Evolutionary conservation across 129 eudicot species (phyloP), one percentile per base, ranked within the genome.

Genomic region (Cynara cardunculus): DNA sequence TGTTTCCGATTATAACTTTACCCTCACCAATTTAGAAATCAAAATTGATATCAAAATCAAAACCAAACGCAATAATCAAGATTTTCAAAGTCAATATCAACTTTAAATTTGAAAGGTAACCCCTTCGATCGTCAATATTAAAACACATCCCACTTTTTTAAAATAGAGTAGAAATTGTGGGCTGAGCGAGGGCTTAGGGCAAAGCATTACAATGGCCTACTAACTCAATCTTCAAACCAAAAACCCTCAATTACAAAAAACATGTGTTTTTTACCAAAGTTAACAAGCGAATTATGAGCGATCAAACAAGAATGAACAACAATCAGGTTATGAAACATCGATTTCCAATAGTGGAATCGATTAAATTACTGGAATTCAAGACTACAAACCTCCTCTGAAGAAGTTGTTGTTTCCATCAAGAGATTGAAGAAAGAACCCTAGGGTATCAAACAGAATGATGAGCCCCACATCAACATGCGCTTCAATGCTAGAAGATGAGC

Each of bases 331-430:
- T 19, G 16, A 16, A 32, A 9, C 9, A n/a, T 71, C 39, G 9
- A 34, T 7, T 71, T 41, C 4, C n/a, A 11, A 41, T 9, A 27
- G n/a, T 77, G 22, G 12, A 22, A 78, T 69, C 41, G 46, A 44
- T 16, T 28, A 31, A 19, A 78, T n/a, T 41, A 34, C 25, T 30
- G 30, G 25, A 22, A 30, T 31, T 14, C 8, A 76, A 64, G 56
- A 64, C 2, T 70, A 69, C 82, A 79, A 49, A 79, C 82, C 82
- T 79, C 75, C 14, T 71, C 3, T 18, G 82, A 78, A 68, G 75
- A 68, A 78, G 62, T 27, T 22, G 56, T 10, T 31, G 69, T 2
- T 27, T 69, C 82, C 82, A 79, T 79, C 19, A 44, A 44, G 3
- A 24, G 69, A 21, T 69, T 49, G 12, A 78, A 5, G 9, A 26